A percentile compares a stretch with the other conserved stretches of the same genome.
Conservation (phyloP, 2,329 filamentous ascomycete genomes). For the Ceratocystis huliohia region DNA sequence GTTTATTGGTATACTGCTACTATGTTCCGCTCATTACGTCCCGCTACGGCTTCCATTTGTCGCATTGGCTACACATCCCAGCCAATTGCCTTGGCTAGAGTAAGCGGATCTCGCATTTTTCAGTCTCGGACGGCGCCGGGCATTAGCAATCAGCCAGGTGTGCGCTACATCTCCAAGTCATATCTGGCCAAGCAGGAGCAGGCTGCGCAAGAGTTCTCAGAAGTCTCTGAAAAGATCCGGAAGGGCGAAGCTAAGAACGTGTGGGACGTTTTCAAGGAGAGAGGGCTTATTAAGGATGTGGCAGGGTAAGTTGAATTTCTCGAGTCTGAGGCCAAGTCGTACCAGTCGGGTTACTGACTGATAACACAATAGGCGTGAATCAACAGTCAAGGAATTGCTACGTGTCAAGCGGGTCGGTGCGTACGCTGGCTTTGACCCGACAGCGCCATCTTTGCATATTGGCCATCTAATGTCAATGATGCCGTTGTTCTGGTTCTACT, state of each 20-base stretch:
- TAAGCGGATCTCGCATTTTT: not conserved
- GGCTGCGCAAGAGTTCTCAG: constrained; percentile 37
- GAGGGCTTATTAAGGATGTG: constrained; percentile 61
- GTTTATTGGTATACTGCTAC: not conserved
- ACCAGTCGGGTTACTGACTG: not conserved
- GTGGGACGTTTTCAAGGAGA: constrained; percentile 54
- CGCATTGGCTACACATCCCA: constrained; percentile 13
- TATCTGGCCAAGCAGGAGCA: constrained; percentile 34
- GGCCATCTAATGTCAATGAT: constrained; percentile 72
- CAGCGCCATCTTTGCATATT: constrained; percentile 64
- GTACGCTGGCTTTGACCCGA: constrained; percentile 75
- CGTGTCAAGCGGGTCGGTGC: constrained; percentile 53
- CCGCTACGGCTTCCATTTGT: not conserved
- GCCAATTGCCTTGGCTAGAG: not conserved
- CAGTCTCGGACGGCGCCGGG: not conserved
- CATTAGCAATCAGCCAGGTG: constrained; percentile 14
- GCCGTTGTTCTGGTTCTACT: constrained; percentile 73
- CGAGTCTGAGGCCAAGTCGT: not conserved
- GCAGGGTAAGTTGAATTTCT: constrained; percentile 50
- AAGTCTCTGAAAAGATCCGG: constrained; percentile 36
- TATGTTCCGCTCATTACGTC: constrained; percentile 19
- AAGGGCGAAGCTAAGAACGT: constrained; percentile 40
- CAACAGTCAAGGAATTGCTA: constrained; percentile 50
- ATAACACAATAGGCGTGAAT: constrained; percentile 30
- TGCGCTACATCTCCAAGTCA: constrained; percentile 32